phyloP scores from a whole-genome alignment of 352 stramenopile species.

The Phytopythium cucurbitacearum region DNA sequence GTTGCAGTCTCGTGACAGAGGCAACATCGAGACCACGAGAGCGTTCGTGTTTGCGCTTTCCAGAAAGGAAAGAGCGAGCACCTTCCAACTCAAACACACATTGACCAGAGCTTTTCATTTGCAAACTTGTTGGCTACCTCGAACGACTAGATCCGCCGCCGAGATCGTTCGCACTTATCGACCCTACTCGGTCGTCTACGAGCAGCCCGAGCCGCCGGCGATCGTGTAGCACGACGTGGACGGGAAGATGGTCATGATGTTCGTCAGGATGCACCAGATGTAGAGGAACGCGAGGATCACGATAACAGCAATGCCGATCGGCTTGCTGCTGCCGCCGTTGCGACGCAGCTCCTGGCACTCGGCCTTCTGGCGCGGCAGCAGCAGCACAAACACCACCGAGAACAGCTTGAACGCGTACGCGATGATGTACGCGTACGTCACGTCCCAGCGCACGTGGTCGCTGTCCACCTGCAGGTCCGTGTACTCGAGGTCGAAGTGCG shows the following conservation, averaged over 20 bases:
- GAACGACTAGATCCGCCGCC: too few species aligned
- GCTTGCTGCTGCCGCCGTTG: constrained; percentile 26
- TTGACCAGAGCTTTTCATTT: too few species aligned
- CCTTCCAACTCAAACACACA: too few species aligned
- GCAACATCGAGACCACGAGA: too few species aligned
- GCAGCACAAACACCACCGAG: constrained; percentile 28
- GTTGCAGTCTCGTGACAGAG: too few species aligned
- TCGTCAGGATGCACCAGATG: constrained; percentile 42
- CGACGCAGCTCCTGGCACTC: constrained; percentile 40
- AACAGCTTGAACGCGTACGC: constrained; percentile 34
- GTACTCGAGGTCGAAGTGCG: constrained; percentile 33
- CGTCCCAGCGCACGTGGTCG: constrained; percentile 21
- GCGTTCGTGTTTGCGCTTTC: too few species aligned
- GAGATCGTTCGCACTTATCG: too few species aligned
- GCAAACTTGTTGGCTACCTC: too few species aligned
- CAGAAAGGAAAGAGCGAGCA: too few species aligned
- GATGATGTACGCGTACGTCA: constrained; percentile 30
- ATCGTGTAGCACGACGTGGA: constrained; percentile 35
- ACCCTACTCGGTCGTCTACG: neutral
- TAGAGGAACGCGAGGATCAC: constrained; percentile 33
- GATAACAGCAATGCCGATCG: constrained; percentile 28
- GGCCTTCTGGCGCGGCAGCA: constrained; percentile 38
- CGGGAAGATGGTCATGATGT: constrained; percentile 46
- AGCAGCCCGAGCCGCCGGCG: constrained; percentile 29
- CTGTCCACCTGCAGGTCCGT: constrained; percentile 31